A percentile compares a stretch with the other conserved stretches of the same genome.
These are phyloP conservation scores for Xerophyta viscosa DNA, from an alignment of 106 monocot species.

Conservation along the genomic window DNA sequence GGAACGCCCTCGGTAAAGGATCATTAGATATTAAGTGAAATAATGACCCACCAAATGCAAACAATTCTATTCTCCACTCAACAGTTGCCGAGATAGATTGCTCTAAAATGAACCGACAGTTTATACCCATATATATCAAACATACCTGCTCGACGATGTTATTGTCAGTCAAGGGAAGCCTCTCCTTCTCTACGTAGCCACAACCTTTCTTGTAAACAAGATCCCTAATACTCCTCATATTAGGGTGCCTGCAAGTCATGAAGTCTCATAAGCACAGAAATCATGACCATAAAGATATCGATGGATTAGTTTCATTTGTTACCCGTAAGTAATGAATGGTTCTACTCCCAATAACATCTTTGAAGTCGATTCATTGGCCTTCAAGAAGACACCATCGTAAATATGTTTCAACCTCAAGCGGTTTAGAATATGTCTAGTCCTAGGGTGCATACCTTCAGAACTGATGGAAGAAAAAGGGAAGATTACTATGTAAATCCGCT, in stretches of 20 bases:
- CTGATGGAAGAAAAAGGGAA: slow-evolving; percentile 22
- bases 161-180: slow-evolving; percentile 80
- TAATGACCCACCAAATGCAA: too few species aligned
- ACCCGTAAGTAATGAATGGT: slow-evolving; percentile 94
- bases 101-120: not conserved
- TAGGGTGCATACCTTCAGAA: slow-evolving; percentile 62
- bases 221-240: slow-evolving; percentile 77
- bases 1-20: too few species aligned
- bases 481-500: not conserved
- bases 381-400: slow-evolving; percentile 75
- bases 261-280: not conserved
- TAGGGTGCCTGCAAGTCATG: slow-evolving; percentile 57
- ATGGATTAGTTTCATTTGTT: slow-evolving; percentile 9
- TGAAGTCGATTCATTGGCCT: slow-evolving; percentile 41
- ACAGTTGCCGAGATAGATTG: not conserved
- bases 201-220: slow-evolving; percentile 81
- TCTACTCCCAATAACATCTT: slow-evolving; percentile 65
- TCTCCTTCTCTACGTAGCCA: slow-evolving; percentile 43
- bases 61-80: too few species aligned
- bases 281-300: not conserved
- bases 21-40: too few species aligned
- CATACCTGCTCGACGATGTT: slow-evolving; percentile 78
- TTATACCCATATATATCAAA: not conserved
- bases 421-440: slow-evolving; percentile 47
- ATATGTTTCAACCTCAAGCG: slow-evolving; percentile 52